Evolutionary conservation across 208 protist genomes (phyloP), one percentile per base, ranked within the genome.

Genomic region (Vickermania ingenoplastis): DNA sequence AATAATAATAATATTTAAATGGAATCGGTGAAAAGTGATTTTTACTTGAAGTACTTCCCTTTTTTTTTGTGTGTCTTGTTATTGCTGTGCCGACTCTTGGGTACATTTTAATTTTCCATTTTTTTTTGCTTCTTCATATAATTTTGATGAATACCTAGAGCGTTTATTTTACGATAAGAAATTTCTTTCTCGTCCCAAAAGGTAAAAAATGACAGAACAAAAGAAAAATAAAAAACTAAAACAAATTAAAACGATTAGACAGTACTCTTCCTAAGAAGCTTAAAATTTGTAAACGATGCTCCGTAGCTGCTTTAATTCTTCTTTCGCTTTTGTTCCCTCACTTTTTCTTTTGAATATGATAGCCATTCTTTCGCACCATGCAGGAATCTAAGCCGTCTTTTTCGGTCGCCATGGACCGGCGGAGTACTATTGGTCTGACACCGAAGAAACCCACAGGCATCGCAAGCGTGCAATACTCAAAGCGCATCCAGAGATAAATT

Each of bases 381-480:
- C 36, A 7, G 17, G 36, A n/a, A n/a, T 17, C 7, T 7, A n/a
- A 7, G 17, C 17, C 11, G 7, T 17, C 11, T 45, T 54, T 54
- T 21, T 54, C 7, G 24, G 21, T 54, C 49, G 53, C 29, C 63
- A 63, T 3, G 79, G 79, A 26, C 69, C 66, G 0, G 66, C 71
- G 41, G 80, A 89, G 59, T 90, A 89, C 45, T 84, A 83, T 68
- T 95, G 86, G 84, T 77, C 64, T 2, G 69, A 81, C 30, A 67
- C 63, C 1, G 77, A 89, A 25, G 65, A 89, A 24, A 73, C 71
- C n/a, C 92, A 97, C 65, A 68, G 63, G 5, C 45, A 41, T 5
- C 76, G 92, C 36, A 74, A 81, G 45, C 73, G 71, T 31, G 75
- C 64, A 48, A 96, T 97, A 63, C 54, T 95, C 29, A 81, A 91